Evolutionary conservation across 768 basidiomycete genomes (phyloP), one percentile per base, ranked within the genome.

Genomic region (Mycena chlorophos): DNA sequence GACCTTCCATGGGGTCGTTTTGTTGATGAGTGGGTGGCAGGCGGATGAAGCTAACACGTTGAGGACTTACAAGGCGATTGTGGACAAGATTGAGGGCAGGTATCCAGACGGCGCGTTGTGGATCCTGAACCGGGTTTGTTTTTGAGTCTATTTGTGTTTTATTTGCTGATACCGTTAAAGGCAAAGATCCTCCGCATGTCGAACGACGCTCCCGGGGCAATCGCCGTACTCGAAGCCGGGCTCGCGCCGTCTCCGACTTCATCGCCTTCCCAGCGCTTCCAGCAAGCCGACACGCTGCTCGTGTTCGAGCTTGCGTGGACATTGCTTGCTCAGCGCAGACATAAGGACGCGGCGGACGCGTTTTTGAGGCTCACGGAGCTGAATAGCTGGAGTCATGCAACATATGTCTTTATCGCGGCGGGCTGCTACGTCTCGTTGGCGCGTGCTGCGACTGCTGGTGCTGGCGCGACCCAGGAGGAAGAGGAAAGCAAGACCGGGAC

Each of bases 261-360:
- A 0, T 78, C 75, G n/a, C 71, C 81, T 14, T 71, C 75, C 10
- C 76, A 81, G 58, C 74, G 76, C 0, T 91, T 91, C 65, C 76
- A 73, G 17, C 88, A 91, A 66, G 89, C 87, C 1, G 88, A 91
- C 66, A 83, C 85, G 19, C 66, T 91, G 63, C 75, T 91, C 5
- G 75, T 82, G 14, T 91, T 89, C 59, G 90, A 92, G 67, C 76
- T 92, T 3, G 88, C 87, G 0, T 91, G 90, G 89, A 85, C 84
- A 16, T 68, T 88, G 1, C 75, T 91, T 3, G 76, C 83, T 1
- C 78, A 87, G 54, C 70, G 85, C 51, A 74, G 78, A 54, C 89
- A 91, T 52, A 71, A 78, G 58, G 87, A 91, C 58, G 78, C 86
- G 1, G 88, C 87, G 1, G 81, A 87, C 45, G 75, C 76, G 54